Percentiles rank a stretch among this genome's conserved stretches.
Conservation (phyloP, 257 asterid genomes). For the Perilla frutescens region DNA sequence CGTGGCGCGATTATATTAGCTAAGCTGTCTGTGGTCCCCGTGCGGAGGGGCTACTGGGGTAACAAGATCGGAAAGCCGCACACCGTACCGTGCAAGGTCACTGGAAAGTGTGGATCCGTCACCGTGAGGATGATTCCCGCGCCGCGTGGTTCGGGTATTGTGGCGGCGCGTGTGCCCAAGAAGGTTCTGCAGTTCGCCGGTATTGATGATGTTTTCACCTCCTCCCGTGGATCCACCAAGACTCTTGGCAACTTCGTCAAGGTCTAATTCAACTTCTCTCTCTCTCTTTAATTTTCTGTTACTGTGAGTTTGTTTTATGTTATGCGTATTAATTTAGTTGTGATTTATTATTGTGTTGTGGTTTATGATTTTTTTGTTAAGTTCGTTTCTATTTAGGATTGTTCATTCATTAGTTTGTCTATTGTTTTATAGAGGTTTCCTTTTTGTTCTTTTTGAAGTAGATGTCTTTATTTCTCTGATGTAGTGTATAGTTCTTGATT, state of each 20-base stretch:
- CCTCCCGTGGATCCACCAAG: conserved; percentile 86
- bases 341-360: too few species aligned
- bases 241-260: conserved; percentile 84
- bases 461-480: too few species aligned
- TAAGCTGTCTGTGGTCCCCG: conserved; percentile 34
- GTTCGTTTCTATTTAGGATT: too few species aligned
- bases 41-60: conserved; percentile 83
- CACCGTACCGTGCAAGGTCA: conserved; percentile 85
- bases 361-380: too few species aligned
- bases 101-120: conserved; percentile 84
- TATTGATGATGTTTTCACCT: conserved; percentile 79
- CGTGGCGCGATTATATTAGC: conserved; percentile 51
- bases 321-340: too few species aligned
- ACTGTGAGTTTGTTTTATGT: not conserved
- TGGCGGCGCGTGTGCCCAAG: conserved; percentile 84
- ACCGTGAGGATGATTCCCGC: conserved; percentile 89
- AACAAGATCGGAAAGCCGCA: conserved; percentile 83
- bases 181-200: conserved; percentile 90
- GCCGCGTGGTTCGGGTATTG: conserved; percentile 84
- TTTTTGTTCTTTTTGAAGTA: too few species aligned
- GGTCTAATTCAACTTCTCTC: conserved; percentile 39
- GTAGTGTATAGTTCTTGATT: too few species aligned
- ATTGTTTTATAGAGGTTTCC: too few species aligned
- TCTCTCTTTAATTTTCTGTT: not conserved
- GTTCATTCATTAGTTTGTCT: too few species aligned